A percentile compares a stretch with the other conserved stretches of the same genome.
Conservation (phyloP, 164 flowering plant species). For the Santalum album region DNA sequence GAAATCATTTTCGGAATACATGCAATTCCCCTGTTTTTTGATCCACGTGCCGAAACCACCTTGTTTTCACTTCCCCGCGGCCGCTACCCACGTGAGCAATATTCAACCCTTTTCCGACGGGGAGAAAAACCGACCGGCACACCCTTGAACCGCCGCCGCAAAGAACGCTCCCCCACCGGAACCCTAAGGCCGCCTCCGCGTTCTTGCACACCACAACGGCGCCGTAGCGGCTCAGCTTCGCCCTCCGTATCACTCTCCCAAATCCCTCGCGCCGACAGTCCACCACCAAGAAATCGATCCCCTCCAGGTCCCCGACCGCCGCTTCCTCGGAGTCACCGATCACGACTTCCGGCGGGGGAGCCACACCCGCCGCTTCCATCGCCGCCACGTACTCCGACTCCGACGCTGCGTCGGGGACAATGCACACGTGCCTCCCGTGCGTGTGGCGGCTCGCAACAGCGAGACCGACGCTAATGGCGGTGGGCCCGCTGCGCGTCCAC, state of each 20-base stretch:
- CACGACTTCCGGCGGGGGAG: constrained; percentile 47
- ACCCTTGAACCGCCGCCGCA: constrained; percentile 32
- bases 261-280: constrained; percentile 43
- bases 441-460: constrained; percentile 57
- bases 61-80: constrained; percentile 6
- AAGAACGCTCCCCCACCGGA: constrained; percentile 40
- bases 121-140: constrained; percentile 60
- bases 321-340: constrained; percentile 59
- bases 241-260: constrained; percentile 34
- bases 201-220: constrained; percentile 74
- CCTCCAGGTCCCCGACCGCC: constrained; percentile 37
- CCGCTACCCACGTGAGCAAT: constrained; percentile 51
- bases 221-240: constrained; percentile 43
- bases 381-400: constrained; percentile 33
- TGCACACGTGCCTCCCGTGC: constrained; percentile 61
- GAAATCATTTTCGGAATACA: constrained; percentile 35
- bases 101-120: constrained; percentile 80
- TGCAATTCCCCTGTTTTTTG: constrained; percentile 42
- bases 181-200: constrained; percentile 25
- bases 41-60: constrained; percentile 67
- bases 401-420: constrained; percentile 40
- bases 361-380: constrained; percentile 21
- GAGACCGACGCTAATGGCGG: constrained; percentile 57
- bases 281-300: constrained; percentile 74
- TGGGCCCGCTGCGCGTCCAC: constrained; percentile 50